Evolutionary conservation across 148 eudicot species (phyloP).

Genomic region (Persicaria tinctoria): DNA sequence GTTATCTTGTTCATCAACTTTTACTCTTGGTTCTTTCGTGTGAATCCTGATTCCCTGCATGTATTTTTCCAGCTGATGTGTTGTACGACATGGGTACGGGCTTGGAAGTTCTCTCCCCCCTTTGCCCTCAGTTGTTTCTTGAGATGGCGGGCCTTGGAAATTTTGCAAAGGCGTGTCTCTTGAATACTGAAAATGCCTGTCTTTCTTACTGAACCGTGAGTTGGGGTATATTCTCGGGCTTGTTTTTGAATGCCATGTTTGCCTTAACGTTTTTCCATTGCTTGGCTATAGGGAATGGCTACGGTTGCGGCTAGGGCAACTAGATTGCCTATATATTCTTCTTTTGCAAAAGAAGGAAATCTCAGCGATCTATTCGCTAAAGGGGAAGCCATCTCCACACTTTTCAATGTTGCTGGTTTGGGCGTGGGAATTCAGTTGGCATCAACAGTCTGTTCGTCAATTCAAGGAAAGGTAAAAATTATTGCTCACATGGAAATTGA

Average conservation of each 20-base stretch:
- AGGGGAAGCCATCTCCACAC: constrained; percentile 96
- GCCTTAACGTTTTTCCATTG: constrained; percentile 6
- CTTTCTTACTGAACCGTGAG: neutral
- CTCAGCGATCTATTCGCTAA: constrained; percentile 95
- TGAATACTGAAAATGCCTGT: neutral
- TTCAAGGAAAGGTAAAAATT: constrained; percentile 74
- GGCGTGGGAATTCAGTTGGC: constrained; percentile 94
- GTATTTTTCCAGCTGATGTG: constrained; percentile 70
- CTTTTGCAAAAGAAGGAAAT: constrained; percentile 99
- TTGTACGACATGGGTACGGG: constrained; percentile 94
- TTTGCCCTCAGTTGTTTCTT: constrained; percentile 93
- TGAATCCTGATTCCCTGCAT: neutral
- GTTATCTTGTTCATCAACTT: neutral
- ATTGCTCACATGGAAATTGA: neutral
- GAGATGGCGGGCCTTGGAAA: constrained; percentile 98
- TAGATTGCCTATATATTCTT: constrained; percentile 90
- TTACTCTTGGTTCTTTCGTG: neutral
- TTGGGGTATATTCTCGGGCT: neutral
- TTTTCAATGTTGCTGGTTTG: constrained; percentile 79
- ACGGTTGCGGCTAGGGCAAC: constrained; percentile 98
- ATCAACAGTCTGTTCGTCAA: constrained; percentile 84
- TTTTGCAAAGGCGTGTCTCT: constrained; percentile 70
- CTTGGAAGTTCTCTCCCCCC: constrained; percentile 88
- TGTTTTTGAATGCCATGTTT: neutral
- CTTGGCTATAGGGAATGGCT: constrained; percentile 82